phyloP scores from a whole-genome alignment of 192 early-diverging fungal species.

The Diversispora epigaea region DNA sequence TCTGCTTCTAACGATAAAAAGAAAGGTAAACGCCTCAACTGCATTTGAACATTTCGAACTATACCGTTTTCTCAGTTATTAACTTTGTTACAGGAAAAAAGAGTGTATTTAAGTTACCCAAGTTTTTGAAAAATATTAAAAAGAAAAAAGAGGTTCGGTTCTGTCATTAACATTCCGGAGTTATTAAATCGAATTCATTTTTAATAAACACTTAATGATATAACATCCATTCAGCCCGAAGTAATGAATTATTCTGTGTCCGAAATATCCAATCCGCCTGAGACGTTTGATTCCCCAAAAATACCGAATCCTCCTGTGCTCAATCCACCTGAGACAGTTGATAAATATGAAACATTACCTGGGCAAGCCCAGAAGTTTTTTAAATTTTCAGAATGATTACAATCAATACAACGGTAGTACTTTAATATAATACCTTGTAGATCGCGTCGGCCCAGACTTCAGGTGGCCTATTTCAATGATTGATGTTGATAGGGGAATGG shows the following conservation, averaged over 20 bases:
- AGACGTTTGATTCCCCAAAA: not conserved
- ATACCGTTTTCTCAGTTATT: too few species aligned
- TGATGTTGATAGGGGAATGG: not conserved
- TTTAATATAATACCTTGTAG: not conserved
- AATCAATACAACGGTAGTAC: not conserved
- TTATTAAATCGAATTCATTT: not conserved
- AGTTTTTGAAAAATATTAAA: too few species aligned
- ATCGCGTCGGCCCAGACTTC: not conserved
- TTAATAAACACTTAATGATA: constrained; percentile 4
- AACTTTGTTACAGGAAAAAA: too few species aligned
- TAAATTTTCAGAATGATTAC: not conserved
- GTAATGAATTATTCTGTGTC: too few species aligned
- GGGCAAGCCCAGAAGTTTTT: constrained; percentile 1
- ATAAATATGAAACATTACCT: not conserved
- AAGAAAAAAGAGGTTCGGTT: too few species aligned
- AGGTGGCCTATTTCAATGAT: not conserved
- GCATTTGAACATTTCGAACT: too few species aligned
- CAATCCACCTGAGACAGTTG: not conserved
- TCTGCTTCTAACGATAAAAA: too few species aligned
- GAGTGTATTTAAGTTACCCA: too few species aligned
- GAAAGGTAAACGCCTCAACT: too few species aligned
- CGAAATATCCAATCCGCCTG: too few species aligned
- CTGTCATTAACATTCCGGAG: too few species aligned
- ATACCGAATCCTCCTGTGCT: not conserved
- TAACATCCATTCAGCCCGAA: too few species aligned